Base-by-base conservation (phyloP, 108 stramenopile genomes). In the Chaetoceros muelleri region DNA sequence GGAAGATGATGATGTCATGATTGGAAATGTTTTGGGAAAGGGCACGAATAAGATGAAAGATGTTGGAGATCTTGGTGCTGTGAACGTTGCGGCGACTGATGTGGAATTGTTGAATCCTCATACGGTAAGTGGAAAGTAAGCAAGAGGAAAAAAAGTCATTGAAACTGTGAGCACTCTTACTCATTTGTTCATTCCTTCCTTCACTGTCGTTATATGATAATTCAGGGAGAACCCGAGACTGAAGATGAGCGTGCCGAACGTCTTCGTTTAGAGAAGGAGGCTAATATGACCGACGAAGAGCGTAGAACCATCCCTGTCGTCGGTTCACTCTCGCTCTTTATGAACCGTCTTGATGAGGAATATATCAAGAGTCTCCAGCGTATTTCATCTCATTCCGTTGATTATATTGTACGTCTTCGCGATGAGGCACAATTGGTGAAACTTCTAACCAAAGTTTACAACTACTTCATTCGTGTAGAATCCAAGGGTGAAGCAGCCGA, bases 311-410 rank as follows among this genome's bases (percentile, higher is more conserved):
- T 95, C 29, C 79, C 77, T 31, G 93, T 94, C n/a, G 78, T 93
- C 24, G 98, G 96, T 44, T 87, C 85, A 26, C 73, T 96, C 8
- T 70, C 80, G 20, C 51, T 85, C 25, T 92, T 93, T 70, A 49
- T 97, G 46, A 64, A 64, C 2, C 87, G 94, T 20, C 77, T 99
- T 28, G 94, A 94, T 56, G 92, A 96, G 57, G 96, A 99, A 70
- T 97, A 96, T 75, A 90, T 70, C 74, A 99, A 99, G 82, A 79
- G 78, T 51, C 69, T 99, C 21, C 96, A 96, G 67, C 74, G 78
- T 25, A 87, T 85, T 48, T 93, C 93, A 58, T 94, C 95, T 44
- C 95, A 98, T 69, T 85, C 95, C 19, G 46, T 72, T 31, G 95
- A 96, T 50, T 98, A 96, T 67, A 78, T 98, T 25, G 64, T 73